Percentiles rank a stretch among this genome's conserved stretches.
phyloP scores from a whole-genome alignment of 306 rosid genomes.

The Begonia masoniana region DNA sequence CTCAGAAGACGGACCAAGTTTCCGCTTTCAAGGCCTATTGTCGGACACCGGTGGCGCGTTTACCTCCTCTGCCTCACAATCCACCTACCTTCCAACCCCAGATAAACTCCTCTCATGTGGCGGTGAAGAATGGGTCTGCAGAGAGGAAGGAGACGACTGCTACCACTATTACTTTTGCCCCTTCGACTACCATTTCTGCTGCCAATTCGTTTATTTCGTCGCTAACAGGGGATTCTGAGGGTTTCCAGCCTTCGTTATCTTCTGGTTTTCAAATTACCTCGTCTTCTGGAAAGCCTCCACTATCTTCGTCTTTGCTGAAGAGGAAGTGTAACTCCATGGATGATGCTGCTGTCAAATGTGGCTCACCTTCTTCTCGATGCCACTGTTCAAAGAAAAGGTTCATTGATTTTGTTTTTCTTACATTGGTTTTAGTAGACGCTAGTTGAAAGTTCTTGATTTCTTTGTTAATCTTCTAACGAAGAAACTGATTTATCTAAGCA shows the following conservation, averaged over 20 bases:
- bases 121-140: slow-evolving; percentile 9
- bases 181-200: slow-evolving; percentile 29
- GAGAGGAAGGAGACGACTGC: slow-evolving; percentile 21
- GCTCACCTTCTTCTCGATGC: slow-evolving; percentile 39
- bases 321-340: slow-evolving; percentile 53
- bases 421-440: neutral
- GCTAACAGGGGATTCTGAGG: slow-evolving; percentile 32
- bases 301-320: slow-evolving; percentile 39
- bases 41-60: slow-evolving; percentile 24
- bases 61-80: slow-evolving; percentile 31
- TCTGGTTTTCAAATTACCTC: slow-evolving; percentile 53
- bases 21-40: slow-evolving; percentile 63
- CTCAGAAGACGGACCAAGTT: slow-evolving; percentile 13
- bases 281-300: slow-evolving; percentile 45
- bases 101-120: neutral
- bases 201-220: slow-evolving; percentile 48
- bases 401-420: neutral
- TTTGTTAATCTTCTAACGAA: neutral
- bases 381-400: slow-evolving; percentile 77
- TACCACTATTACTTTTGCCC: slow-evolving; percentile 17
- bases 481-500: slow-evolving; percentile 12
- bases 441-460: neutral
- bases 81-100: slow-evolving; percentile 5
- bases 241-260: slow-evolving; percentile 24
- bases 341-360: slow-evolving; percentile 27